These are phyloP conservation scores for Colletotrichum musae DNA, from an alignment of 2,329 filamentous ascomycete genomes.

Conservation along the genomic window DNA sequence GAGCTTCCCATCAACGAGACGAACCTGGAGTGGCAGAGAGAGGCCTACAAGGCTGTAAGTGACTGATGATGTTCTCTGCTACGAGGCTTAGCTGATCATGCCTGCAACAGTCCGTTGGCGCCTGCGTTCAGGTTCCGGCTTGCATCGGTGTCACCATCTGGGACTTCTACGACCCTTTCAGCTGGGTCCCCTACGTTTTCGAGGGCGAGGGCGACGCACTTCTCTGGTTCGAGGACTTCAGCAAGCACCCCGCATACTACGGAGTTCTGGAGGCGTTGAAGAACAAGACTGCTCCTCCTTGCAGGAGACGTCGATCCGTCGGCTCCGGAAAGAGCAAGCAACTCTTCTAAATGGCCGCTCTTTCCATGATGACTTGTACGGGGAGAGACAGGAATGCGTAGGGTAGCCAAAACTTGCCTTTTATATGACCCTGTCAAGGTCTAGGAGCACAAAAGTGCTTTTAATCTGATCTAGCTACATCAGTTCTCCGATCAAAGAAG, in stretches of 20 bases:
- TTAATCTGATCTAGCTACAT: too few relatives aligned
- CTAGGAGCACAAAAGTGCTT: too few relatives aligned
- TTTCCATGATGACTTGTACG: too few relatives aligned
- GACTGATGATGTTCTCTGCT: neutral
- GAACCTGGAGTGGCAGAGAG: conserved; percentile 48
- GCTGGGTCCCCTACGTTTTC: conserved; percentile 59
- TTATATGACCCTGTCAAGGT: too few relatives aligned
- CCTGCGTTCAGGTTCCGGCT: conserved; percentile 48
- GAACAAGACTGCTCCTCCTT: conserved; percentile 45
- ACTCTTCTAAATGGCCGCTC: conserved; percentile 9
- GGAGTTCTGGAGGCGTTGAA: conserved; percentile 53
- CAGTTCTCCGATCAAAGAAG: too few relatives aligned
- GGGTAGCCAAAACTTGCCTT: too few relatives aligned
- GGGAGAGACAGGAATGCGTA: too few relatives aligned
- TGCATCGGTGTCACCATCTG: conserved; percentile 53
- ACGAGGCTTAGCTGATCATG: neutral
- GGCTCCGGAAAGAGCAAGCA: conserved; percentile 27
- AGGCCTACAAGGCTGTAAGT: conserved; percentile 44
- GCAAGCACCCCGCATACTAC: conserved; percentile 59
- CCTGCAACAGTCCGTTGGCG: conserved; percentile 41
- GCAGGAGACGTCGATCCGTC: conserved; percentile 30
- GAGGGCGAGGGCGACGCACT: conserved; percentile 57
- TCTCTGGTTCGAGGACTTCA: conserved; percentile 59
- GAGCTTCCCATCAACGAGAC: conserved; percentile 47
- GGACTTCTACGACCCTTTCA: conserved; percentile 55